These are phyloP conservation scores for Aspergillus vadensis DNA, from an alignment of 2,329 filamentous ascomycete genomes.

Conservation along the genomic window DNA sequence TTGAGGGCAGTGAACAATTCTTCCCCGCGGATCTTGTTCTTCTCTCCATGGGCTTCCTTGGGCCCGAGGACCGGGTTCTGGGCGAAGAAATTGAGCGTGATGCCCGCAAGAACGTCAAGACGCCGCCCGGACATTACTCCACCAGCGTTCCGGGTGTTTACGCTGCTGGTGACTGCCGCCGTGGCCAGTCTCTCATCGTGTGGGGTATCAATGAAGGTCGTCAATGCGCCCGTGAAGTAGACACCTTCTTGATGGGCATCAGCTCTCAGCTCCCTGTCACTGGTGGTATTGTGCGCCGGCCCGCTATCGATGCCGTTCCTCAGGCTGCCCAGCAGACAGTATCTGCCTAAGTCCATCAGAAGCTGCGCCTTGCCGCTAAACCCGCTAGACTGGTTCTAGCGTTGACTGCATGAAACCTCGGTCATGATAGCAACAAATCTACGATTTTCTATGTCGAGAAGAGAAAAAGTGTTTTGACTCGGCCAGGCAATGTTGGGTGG, in stretches of 20 bases:
- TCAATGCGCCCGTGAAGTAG: slow-evolving; percentile 87
- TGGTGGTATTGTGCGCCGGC: slow-evolving; percentile 86
- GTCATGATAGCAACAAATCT: slow-evolving; percentile 22
- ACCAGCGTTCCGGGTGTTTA: slow-evolving; percentile 89
- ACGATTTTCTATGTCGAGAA: slow-evolving; percentile 16
- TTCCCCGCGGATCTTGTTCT: slow-evolving; percentile 95
- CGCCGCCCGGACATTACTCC: slow-evolving; percentile 78
- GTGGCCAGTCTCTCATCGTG: slow-evolving; percentile 93
- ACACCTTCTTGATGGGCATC: slow-evolving; percentile 77
- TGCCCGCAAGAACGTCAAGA: slow-evolving; percentile 94
- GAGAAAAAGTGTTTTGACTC: neutral
- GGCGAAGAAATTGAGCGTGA: slow-evolving; percentile 91
- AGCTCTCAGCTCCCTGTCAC: slow-evolving; percentile 81
- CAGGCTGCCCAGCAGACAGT: slow-evolving; percentile 30
- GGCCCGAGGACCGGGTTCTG: slow-evolving; percentile 84
- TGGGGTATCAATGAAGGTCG: slow-evolving; percentile 99
- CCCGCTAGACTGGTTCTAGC: slow-evolving; percentile 16
- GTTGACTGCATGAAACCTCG: slow-evolving; percentile 1
- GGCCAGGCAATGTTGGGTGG: neutral
- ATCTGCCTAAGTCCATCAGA: slow-evolving; percentile 28
- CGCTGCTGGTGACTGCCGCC: slow-evolving; percentile 90
- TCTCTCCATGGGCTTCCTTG: slow-evolving; percentile 95
- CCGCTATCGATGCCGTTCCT: slow-evolving; percentile 55
- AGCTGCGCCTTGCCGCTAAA: neutral
- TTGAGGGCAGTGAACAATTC: slow-evolving; percentile 90